These are phyloP conservation scores for Mycena olivaceomarginata DNA, from an alignment of 768 basidiomycete genomes.

Conservation along the genomic window DNA sequence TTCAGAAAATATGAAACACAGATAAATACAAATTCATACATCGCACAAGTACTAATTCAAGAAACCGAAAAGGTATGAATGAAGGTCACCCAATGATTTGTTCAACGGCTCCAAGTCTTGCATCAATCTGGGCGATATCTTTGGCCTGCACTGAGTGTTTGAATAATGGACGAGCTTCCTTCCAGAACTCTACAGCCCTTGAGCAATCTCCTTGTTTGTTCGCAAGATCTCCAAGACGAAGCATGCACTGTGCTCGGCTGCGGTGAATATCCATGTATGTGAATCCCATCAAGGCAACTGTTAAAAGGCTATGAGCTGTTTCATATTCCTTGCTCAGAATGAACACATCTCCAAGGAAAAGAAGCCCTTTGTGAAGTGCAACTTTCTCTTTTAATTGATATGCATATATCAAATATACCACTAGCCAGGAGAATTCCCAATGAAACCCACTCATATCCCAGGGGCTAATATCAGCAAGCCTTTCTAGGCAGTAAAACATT, in stretches of 20 bases:
- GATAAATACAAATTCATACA: too few relatives aligned
- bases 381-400: neutral
- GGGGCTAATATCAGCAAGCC: neutral
- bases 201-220: neutral
- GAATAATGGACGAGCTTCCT: neutral
- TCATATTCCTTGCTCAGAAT: neutral
- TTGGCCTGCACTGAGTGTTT: neutral
- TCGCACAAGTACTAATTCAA: too few relatives aligned
- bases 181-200: neutral
- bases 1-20: too few relatives aligned
- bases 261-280: neutral
- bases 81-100: neutral
- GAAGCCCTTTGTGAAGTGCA: neutral
- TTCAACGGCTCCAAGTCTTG: neutral
- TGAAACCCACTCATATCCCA: neutral
- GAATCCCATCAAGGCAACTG: neutral
- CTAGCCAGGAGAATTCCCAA: neutral
- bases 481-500: neutral
- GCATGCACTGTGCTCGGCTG: conserved; percentile 1
- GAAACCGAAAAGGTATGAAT: too few relatives aligned
- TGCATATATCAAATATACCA: neutral
- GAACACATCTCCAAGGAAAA: neutral
- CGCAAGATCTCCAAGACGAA: neutral
- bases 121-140: neutral
- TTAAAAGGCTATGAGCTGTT: neutral